phyloP scores from a whole-genome alignment of 257 asterid species.

The Nicotiana noctiflora region DNA sequence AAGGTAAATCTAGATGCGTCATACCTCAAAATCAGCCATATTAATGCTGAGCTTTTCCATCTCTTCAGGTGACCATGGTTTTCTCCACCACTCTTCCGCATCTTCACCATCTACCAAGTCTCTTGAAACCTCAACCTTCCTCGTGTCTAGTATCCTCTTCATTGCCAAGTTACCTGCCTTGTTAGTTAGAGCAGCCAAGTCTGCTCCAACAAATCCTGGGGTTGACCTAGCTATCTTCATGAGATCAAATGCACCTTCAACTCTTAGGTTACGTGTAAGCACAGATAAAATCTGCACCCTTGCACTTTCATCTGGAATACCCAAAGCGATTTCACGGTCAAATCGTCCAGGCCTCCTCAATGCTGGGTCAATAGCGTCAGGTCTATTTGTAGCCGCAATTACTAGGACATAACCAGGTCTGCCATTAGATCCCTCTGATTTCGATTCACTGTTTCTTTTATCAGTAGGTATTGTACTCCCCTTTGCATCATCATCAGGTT shows the following conservation, averaged over 20 bases:
- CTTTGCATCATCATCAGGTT: conserved; percentile 29
- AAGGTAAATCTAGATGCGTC: not conserved
- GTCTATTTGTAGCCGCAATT: conserved; percentile 87
- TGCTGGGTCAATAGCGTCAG: conserved; percentile 81
- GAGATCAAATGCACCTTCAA: conserved; percentile 82
- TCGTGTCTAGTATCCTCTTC: conserved; percentile 59
- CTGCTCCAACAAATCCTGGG: conserved; percentile 93
- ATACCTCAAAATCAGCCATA: conserved; percentile 90
- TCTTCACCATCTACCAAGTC: conserved; percentile 19
- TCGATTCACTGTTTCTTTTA: conserved; percentile 9
- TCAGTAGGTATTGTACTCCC: conserved; percentile 11
- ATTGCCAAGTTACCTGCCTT: conserved; percentile 83
- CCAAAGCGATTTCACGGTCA: conserved; percentile 71
- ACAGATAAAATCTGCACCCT: conserved; percentile 63
- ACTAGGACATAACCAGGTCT: conserved; percentile 65
- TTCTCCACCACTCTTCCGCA: conserved; percentile 61
- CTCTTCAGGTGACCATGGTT: conserved; percentile 64
- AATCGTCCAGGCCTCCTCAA: conserved; percentile 94
- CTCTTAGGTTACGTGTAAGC: conserved; percentile 50
- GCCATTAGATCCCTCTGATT: conserved; percentile 27
- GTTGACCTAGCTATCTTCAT: conserved; percentile 68
- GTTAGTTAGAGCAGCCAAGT: conserved; percentile 61
- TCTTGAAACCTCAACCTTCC: conserved; percentile 33
- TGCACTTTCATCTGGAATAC: conserved; percentile 74
- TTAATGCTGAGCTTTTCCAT: conserved; percentile 47